Percentiles rank a stretch among this genome's conserved stretches.
Conservation (phyloP, 257 asterid genomes). For the Ajuga chamaepitys region DNA sequence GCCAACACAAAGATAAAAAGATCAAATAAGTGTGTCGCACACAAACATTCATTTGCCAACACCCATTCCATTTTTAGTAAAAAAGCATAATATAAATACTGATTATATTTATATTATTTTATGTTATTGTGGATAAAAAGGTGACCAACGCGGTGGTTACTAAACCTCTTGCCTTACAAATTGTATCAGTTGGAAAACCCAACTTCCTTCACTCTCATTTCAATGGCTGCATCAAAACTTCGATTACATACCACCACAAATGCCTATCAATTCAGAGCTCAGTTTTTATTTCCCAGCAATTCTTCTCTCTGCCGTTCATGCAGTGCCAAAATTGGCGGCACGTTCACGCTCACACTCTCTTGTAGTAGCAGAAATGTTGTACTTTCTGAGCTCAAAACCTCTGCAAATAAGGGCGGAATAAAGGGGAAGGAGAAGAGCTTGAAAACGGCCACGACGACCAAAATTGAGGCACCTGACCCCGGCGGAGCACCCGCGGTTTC, state of each 20-base stretch:
- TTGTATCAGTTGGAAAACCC: not conserved
- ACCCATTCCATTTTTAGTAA: no score
- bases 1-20: no score
- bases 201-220: slow-evolving; percentile 1
- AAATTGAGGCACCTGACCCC: slow-evolving; percentile 50
- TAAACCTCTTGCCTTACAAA: slow-evolving; percentile 2
- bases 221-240: slow-evolving; percentile 3
- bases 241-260: not conserved
- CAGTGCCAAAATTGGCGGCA: slow-evolving; percentile 21
- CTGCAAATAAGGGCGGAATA: slow-evolving; percentile 18
- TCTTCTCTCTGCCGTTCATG: slow-evolving; percentile 17
- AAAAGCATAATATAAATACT: not conserved
- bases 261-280: slow-evolving; percentile 18
- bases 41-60: no score
- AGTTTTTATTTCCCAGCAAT: slow-evolving; percentile 15
- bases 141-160: slow-evolving; percentile 11
- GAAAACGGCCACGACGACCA: slow-evolving; percentile 17
- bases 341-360: slow-evolving; percentile 18
- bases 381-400: slow-evolving; percentile 38
- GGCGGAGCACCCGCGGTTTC: slow-evolving; percentile 57
- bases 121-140: slow-evolving; percentile 25
- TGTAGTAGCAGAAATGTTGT: slow-evolving; percentile 13
- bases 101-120: not conserved
- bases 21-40: no score
- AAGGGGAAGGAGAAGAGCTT: slow-evolving; percentile 22